Evolutionary conservation across 805 yeast species (phyloP).

Genomic region (Clavispora carvajalis): DNA sequence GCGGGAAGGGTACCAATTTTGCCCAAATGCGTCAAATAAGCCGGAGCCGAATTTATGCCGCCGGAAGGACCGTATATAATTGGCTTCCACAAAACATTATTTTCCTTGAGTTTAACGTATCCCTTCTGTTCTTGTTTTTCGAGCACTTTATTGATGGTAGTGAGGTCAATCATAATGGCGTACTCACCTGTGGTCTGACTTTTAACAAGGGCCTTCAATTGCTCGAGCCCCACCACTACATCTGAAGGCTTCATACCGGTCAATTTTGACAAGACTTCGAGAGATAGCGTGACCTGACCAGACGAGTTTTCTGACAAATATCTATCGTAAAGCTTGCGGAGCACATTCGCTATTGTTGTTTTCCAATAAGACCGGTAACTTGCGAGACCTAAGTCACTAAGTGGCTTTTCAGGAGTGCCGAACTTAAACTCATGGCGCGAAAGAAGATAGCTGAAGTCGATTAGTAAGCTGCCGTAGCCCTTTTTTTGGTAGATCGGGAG

Average conservation of each 20-base stretch:
- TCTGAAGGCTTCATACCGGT: constrained; percentile 90
- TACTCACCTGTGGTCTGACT: constrained; percentile 42
- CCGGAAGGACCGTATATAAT: constrained; percentile 82
- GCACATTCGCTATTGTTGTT: constrained; percentile 49
- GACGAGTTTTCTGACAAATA: constrained; percentile 6
- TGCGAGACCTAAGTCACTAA: constrained; percentile 77
- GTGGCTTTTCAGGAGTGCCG: constrained; percentile 95
- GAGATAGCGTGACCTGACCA: constrained; percentile 32
- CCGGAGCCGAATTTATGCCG: constrained; percentile 64
- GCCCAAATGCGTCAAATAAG: constrained; percentile 23
- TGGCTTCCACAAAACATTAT: constrained; percentile 70
- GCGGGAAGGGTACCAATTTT: neutral
- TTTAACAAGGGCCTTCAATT: constrained; percentile 54
- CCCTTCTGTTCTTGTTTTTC: constrained; percentile 49
- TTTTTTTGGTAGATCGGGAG: constrained; percentile 81
- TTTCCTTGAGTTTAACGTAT: constrained; percentile 47
- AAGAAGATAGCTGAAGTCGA: constrained; percentile 82
- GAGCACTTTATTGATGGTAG: constrained; percentile 38
- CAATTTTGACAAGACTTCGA: constrained; percentile 55
- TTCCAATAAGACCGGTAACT: constrained; percentile 90
- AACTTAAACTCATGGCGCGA: constrained; percentile 67
- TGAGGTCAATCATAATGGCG: constrained; percentile 48
- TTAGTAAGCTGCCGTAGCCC: constrained; percentile 85
- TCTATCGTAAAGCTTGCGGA: constrained; percentile 25
- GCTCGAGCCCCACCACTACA: constrained; percentile 81